A percentile compares a stretch with the other conserved stretches of the same genome.
These are phyloP conservation scores for Pythium pyrilobum DNA, from an alignment of 352 stramenopile species.

Conservation along the genomic window DNA sequence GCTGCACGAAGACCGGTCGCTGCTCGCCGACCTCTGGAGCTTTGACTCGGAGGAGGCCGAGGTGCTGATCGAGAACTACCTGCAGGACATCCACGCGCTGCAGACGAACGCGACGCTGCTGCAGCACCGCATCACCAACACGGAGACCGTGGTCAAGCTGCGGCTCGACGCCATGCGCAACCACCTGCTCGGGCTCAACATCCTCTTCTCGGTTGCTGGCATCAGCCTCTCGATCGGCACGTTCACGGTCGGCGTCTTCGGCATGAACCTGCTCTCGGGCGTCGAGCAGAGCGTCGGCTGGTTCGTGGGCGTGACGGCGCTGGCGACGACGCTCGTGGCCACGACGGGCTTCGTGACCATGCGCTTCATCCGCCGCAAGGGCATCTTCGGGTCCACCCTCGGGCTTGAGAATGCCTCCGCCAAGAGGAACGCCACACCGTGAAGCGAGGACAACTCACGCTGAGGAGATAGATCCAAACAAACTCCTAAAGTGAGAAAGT, in stretches of 20 bases:
- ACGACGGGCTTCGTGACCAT: constrained; percentile 34
- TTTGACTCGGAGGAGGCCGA: constrained; percentile 66
- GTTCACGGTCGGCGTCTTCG: constrained; percentile 57
- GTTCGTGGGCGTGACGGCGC: constrained; percentile 51
- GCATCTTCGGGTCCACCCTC: constrained; percentile 24
- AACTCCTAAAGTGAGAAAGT: too few relatives aligned
- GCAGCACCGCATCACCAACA: constrained; percentile 72
- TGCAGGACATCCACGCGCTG: constrained; percentile 78
- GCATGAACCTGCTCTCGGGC: constrained; percentile 65
- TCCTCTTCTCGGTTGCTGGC: constrained; percentile 64
- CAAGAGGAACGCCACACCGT: too few relatives aligned
- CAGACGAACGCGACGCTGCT: constrained; percentile 56
- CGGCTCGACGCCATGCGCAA: constrained; percentile 77
- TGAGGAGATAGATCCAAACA: too few relatives aligned
- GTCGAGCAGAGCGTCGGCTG: constrained; percentile 37
- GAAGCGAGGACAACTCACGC: too few relatives aligned
- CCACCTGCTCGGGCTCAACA: constrained; percentile 64
- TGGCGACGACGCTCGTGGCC: constrained; percentile 32
- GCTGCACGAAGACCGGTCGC: constrained; percentile 41
- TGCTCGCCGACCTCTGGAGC: constrained; percentile 45
- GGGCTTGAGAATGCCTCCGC: too few relatives aligned
- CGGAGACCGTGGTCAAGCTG: constrained; percentile 71
- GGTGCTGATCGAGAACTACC: constrained; percentile 72
- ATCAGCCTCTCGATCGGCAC: constrained; percentile 65
- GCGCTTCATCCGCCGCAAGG: constrained; percentile 52